phyloP scores from a whole-genome alignment of 2,329 filamentous ascomycete genomes.

The Tolypocladium capitatum region DNA sequence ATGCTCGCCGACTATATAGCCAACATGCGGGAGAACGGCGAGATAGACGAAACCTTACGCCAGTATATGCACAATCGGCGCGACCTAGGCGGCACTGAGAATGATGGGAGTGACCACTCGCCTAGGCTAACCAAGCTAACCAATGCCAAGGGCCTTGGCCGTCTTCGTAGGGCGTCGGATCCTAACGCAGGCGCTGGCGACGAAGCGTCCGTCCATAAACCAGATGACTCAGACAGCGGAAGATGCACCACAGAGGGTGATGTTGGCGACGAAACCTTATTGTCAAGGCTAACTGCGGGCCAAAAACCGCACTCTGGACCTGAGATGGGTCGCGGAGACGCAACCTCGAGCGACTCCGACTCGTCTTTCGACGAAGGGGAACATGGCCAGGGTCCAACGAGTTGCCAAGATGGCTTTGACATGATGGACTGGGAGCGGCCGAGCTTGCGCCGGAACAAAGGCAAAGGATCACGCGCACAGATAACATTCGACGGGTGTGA shows the following conservation, averaged over 20 bases:
- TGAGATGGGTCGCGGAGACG: too few relatives aligned
- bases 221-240: not conserved
- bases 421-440: constrained; percentile 71
- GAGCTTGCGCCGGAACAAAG: constrained; percentile 47
- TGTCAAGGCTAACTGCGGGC: not conserved
- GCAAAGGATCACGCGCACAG: constrained; percentile 46
- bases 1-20: constrained; percentile 58
- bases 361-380: not conserved
- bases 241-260: not conserved
- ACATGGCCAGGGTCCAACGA: not conserved
- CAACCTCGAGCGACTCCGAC: not conserved
- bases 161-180: not conserved
- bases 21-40: constrained; percentile 42
- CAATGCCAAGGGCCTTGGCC: not conserved
- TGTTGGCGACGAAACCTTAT: not conserved
- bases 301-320: not conserved
- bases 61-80: constrained; percentile 40
- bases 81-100: constrained; percentile 15
- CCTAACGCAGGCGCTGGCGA: not conserved
- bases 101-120: constrained; percentile 2
- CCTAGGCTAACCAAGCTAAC: not conserved
- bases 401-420: constrained; percentile 56
- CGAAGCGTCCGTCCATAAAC: not conserved
- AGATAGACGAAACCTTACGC: constrained; percentile 47
- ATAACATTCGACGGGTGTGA: constrained; percentile 45